Evolutionary conservation across 192 early-diverging fungal genomes (phyloP), one percentile per base, ranked within the genome.

Genomic region (Pecoramyces ruminantium): DNA sequence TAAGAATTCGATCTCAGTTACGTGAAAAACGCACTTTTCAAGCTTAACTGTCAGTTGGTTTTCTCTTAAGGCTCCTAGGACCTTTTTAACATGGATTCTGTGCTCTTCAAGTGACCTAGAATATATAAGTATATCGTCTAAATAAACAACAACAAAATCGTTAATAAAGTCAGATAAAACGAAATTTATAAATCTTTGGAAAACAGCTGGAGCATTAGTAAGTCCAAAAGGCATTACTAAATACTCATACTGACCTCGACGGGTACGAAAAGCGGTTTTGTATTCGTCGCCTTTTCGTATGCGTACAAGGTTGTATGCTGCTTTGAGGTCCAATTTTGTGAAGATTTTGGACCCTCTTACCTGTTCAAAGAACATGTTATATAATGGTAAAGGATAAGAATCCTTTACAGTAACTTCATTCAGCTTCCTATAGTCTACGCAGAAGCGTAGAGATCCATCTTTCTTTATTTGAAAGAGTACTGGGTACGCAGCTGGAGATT

Each of bases 151-250:
- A 0, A 13, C 39, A 40, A 40, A 40, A 13, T 40, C 13, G 13
- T 40, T 16, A 15, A 14, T 40, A 40, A 40, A 40, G 13, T 86
- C 86, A 0, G 79, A 21, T 40, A 93, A 82, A 4, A 86, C n/a
- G 29, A 25, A 86, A 82, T 78, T 90, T 88, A 28, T 90, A 87
- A 2, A 88, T 38, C 0, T 79, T 79, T 81, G 86, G 82, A 94
- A 93, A 0, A 87, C 84, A 0, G 86, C 89, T 1, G 91, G 89
- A 0, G 88, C 88, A 82, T 92, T 92, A 27, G 84, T 86, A 2
- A 93, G 78, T 0, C 91, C 90, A 79, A 92, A 91, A 0, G 90
- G 91, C 51, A 94, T 79, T 25, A 92, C 90, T 0, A 81, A 30
- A 58, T 83, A 92, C 79, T 92, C 84, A 81, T 79, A 93, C 6